Evolutionary conservation across 2,329 filamentous ascomycete species (phyloP).

Genomic region (Hyphodiscus sp.): DNA sequence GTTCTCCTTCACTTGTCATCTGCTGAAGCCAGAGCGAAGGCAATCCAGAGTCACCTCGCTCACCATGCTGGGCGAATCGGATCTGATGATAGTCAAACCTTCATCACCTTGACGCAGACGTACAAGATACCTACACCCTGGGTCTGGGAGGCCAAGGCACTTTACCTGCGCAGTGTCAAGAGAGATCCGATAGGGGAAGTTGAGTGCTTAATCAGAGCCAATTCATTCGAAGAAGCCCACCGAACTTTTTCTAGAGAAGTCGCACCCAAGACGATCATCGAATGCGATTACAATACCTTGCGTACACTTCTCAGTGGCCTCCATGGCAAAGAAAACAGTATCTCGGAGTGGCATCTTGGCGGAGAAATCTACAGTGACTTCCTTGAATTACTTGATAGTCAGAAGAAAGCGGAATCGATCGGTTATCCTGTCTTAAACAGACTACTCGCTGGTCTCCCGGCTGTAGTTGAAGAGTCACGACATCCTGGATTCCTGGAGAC

Average conservation of each 20-base stretch:
- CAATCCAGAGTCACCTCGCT: slow-evolving; percentile 67
- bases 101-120: slow-evolving; percentile 52
- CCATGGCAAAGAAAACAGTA: slow-evolving; percentile 49
- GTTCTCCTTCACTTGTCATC: slow-evolving; percentile 71
- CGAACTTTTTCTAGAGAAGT: slow-evolving; percentile 74
- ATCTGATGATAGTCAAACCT: slow-evolving; percentile 48
- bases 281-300: slow-evolving; percentile 68
- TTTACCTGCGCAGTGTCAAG: slow-evolving; percentile 69
- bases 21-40: slow-evolving; percentile 53
- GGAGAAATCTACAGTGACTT: slow-evolving; percentile 71
- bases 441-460: slow-evolving; percentile 49
- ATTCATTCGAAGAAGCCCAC: slow-evolving; percentile 75
- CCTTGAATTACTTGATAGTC: slow-evolving; percentile 43
- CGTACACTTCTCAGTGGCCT: slow-evolving; percentile 68
- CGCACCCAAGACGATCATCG: slow-evolving; percentile 75
- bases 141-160: slow-evolving; percentile 83
- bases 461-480: slow-evolving; percentile 34
- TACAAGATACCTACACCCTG: slow-evolving; percentile 68
- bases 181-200: slow-evolving; percentile 67
- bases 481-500: slow-evolving; percentile 46
- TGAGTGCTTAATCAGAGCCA: slow-evolving; percentile 71
- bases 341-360: slow-evolving; percentile 70
- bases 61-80: slow-evolving; percentile 64
- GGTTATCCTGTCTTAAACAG: slow-evolving; percentile 46
- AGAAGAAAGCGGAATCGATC: slow-evolving; percentile 34